phyloP scores from a whole-genome alignment of 345 rosid species.

The Populus deltoides region DNA sequence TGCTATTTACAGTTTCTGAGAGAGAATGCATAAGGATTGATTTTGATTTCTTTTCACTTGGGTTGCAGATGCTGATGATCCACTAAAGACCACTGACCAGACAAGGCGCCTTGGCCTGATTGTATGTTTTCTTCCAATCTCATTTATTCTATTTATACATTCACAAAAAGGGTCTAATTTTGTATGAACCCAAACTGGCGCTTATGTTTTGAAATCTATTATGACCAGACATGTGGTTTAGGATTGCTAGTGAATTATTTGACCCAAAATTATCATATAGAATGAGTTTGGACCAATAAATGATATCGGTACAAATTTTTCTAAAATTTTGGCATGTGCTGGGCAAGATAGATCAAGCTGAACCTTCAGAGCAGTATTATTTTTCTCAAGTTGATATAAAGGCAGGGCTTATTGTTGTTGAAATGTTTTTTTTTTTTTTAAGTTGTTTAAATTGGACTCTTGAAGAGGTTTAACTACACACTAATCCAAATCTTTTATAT shows the following conservation, averaged over 20 bases:
- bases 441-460: too few species aligned
- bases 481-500: too few species aligned
- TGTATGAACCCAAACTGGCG: background rate
- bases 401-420: too few species aligned
- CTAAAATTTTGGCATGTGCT: too few species aligned
- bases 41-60: conserved; percentile 1
- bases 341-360: too few species aligned
- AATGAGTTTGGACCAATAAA: too few species aligned
- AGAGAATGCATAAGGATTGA: background rate
- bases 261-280: background rate
- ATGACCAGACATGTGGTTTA: background rate
- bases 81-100: conserved; percentile 90
- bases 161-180: background rate
- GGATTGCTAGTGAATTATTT: background rate
- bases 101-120: conserved; percentile 89
- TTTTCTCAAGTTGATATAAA: too few species aligned
- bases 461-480: too few species aligned
- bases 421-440: too few species aligned
- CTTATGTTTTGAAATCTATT: background rate
- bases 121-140: conserved; percentile 37
- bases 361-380: too few species aligned
- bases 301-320: too few species aligned
- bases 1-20: background rate
- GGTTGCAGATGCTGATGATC: conserved; percentile 82
- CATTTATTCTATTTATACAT: background rate